Conservation (phyloP, 176 grass and related monocot genomes). For the Chloris gayana region DNA sequence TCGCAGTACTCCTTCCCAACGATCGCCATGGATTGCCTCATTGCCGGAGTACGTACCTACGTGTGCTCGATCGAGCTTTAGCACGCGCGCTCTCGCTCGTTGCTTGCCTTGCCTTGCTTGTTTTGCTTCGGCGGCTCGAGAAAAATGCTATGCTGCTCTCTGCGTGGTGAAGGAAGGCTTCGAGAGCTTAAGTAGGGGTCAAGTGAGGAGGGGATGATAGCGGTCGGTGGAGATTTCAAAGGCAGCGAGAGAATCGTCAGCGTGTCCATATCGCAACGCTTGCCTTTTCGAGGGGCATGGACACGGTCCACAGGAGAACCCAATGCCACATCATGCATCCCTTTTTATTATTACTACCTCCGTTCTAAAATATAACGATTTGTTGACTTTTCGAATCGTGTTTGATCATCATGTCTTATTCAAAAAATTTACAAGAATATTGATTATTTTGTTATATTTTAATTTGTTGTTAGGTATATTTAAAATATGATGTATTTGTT, state of each 20-base stretch:
- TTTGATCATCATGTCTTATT: no score
- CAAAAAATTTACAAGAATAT: no score
- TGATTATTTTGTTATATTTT: no score
- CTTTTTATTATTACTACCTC: no score
- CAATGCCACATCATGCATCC: not conserved
- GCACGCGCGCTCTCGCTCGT: conserved; percentile 3
- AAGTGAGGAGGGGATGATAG: conserved; percentile 14
- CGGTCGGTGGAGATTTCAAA: conserved; percentile 39
- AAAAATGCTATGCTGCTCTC: not conserved
- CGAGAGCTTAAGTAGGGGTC: conserved; percentile 24
- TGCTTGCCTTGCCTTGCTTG: conserved; percentile 1
- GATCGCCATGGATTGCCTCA: conserved; percentile 25
- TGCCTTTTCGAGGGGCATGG: not conserved
- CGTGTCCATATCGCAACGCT: conserved; percentile 17
- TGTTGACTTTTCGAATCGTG: no score
- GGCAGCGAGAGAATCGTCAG: not conserved
- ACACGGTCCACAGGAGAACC: not conserved
- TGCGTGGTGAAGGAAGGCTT: not conserved
- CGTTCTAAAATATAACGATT: no score
- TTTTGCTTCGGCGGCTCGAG: conserved; percentile 11
- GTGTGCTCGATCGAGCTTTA: not conserved
- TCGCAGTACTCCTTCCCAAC: conserved; percentile 77
- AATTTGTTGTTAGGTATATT: no score
- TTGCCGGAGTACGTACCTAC: not conserved
- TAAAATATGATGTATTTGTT: no score